A percentile compares a stretch with the other conserved stretches of the same genome.
These are phyloP conservation scores for Penicillium frequentans DNA, from an alignment of 2,329 filamentous ascomycete species.

Conservation along the genomic window DNA sequence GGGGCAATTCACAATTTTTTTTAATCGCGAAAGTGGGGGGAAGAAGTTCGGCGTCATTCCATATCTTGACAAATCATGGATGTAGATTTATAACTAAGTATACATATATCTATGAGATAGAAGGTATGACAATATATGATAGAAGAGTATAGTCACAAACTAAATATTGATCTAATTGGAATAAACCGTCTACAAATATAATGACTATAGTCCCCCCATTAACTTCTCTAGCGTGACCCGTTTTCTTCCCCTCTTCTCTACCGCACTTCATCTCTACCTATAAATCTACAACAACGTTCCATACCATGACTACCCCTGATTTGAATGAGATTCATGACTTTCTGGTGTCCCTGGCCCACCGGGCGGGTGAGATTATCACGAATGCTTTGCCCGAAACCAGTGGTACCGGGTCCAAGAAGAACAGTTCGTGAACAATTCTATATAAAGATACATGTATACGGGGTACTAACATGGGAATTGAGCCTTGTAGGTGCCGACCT, in stretches of 20 bases:
- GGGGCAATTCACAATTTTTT: not conserved
- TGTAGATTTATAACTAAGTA: not conserved
- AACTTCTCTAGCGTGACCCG: not conserved
- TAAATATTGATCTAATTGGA: too few relatives aligned
- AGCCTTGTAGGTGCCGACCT: constrained; percentile 54
- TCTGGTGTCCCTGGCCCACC: constrained; percentile 40
- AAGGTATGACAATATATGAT: too few relatives aligned
- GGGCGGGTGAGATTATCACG: constrained; percentile 46
- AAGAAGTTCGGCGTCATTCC: constrained; percentile 1
- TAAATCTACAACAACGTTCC: not conserved
- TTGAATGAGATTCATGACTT: constrained; percentile 45
- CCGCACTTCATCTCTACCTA: not conserved
- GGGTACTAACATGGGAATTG: not conserved
- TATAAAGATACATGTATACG: not conserved
- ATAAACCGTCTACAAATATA: not conserved
- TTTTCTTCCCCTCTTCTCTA: not conserved
- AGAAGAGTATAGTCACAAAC: too few relatives aligned
- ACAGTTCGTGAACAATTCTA: constrained; percentile 33
- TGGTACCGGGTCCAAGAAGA: constrained; percentile 46
- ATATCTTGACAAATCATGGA: not conserved
- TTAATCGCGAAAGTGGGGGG: not conserved
- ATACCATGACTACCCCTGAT: constrained; percentile 20
- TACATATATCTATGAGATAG: too few relatives aligned
- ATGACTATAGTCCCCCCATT: not conserved
- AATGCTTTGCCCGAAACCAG: constrained; percentile 41